Evolutionary conservation across 768 basidiomycete species (phyloP), one percentile per base, ranked within the genome.

Genomic region (Podaxis sp.): DNA sequence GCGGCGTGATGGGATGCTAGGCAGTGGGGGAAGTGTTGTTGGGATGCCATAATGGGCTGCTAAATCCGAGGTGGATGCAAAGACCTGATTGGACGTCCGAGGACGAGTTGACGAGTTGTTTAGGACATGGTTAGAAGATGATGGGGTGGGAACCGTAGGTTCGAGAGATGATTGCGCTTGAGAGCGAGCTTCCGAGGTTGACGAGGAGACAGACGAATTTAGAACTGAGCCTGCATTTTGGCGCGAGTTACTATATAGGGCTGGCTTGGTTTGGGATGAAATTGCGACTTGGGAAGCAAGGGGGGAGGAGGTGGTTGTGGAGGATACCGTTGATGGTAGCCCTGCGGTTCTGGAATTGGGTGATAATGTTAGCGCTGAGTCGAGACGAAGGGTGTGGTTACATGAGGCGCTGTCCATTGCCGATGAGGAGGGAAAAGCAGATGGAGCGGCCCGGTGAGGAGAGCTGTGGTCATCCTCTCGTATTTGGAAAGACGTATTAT

Each of bases 11-110:
- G 77, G 78, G 70, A 84, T 83, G 57, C 83, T 81, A 62, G 89
- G 89, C 59, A 84, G 82, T 55, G 83, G 84, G 50, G 90, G 89
- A 51, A 91, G 73, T 63, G 78, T 81, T 65, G 85, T 82, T 62
- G 90, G 89, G 70, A 91, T 84, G 74, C 89, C 89, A 89, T 90
- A 85, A 61, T 90, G 89, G 68, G 85, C 79, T 67, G 88, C 86
- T 59, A 89, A 76, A 76, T 88, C 89, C 74, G 82, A 80, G 57
- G 85, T 75, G 72, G 82, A 82, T 67, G 77, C 73, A 68, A 89
- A 89, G 66, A 89, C 82, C 75, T 79, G 77, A 60, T 76, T 77
- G 42, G 82, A 82, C 77, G 89, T 88, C 87, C 84, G 76, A 73
- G 76, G 88, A 89, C 87, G 85, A 71, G 74, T 71, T 27, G 51